Conservation (phyloP, 345 rosid genomes). For the Brassica cretica region DNA sequence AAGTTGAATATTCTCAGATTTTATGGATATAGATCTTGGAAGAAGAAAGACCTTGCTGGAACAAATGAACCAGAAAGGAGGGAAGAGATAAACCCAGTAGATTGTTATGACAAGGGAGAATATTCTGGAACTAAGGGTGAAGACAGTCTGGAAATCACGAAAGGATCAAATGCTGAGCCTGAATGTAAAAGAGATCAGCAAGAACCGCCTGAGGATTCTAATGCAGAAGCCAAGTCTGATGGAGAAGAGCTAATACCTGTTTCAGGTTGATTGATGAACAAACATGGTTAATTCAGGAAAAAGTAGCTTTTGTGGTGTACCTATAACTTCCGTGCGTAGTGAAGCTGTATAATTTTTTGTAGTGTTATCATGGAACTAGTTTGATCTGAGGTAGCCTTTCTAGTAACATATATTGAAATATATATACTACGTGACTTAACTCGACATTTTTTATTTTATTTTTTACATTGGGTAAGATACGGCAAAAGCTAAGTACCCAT, state of each 20-base stretch:
- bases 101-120: conserved; percentile 20
- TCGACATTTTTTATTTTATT: too few relatives aligned
- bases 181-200: background rate
- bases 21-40: conserved; percentile 25
- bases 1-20: conserved; percentile 4
- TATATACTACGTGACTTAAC: too few relatives aligned
- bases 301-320: too few relatives aligned
- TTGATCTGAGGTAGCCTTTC: too few relatives aligned
- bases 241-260: background rate
- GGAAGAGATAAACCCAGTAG: background rate
- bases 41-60: conserved; percentile 24
- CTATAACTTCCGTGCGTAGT: too few relatives aligned
- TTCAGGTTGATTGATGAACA: too few relatives aligned
- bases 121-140: conserved; percentile 5
- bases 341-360: too few relatives aligned
- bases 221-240: background rate
- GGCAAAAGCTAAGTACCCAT: too few relatives aligned
- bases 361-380: too few relatives aligned
- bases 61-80: conserved; percentile 21
- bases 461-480: too few relatives aligned
- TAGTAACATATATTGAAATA: too few relatives aligned
- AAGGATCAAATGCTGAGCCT: background rate
- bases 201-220: background rate
- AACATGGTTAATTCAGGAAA: too few relatives aligned
- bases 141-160: background rate